Percentiles rank a stretch among this genome's conserved stretches.
These are phyloP conservation scores for Didymella exigua DNA, from an alignment of 2,329 filamentous ascomycete species.

Conservation along the genomic window DNA sequence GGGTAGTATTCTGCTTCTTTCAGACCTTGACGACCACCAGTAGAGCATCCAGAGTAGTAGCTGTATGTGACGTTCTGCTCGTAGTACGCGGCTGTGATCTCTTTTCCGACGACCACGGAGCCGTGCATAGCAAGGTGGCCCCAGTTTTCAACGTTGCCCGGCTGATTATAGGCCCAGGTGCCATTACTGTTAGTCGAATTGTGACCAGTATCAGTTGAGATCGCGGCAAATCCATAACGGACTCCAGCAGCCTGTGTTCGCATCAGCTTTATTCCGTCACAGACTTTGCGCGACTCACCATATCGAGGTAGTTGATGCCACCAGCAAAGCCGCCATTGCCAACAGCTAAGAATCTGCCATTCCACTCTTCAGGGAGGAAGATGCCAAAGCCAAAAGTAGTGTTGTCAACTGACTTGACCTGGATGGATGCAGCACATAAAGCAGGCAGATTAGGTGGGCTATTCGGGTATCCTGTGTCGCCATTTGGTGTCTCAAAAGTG, in stretches of 20 bases:
- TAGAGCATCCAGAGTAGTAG: constrained; percentile 65
- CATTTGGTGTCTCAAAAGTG: constrained; percentile 48
- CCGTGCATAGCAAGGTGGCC: constrained; percentile 52
- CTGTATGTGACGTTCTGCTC: constrained; percentile 50
- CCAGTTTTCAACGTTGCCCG: constrained; percentile 50
- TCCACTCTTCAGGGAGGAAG: constrained; percentile 49
- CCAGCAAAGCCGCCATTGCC: constrained; percentile 57
- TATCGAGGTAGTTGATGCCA: constrained; percentile 57
- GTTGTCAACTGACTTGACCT: constrained; percentile 43
- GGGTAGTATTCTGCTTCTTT: constrained; percentile 61
- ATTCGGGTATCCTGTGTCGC: constrained; percentile 49
- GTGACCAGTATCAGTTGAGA: constrained; percentile 56
- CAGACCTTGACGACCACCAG: constrained; percentile 64
- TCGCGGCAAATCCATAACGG: constrained; percentile 52
- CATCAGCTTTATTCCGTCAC: background rate
- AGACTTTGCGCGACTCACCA: constrained; percentile 42
- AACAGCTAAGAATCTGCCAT: constrained; percentile 45
- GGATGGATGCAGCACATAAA: constrained; percentile 48
- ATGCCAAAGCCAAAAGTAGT: constrained; percentile 49
- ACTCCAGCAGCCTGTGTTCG: constrained; percentile 26
- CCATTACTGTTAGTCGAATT: constrained; percentile 44
- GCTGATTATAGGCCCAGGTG: constrained; percentile 48
- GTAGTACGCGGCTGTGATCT: constrained; percentile 58
- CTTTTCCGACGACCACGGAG: constrained; percentile 56
- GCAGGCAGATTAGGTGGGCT: constrained; percentile 47